Percentiles rank a stretch among this genome's conserved stretches.
Conservation (phyloP, 441 rosid species). For the Hypseocharis bilobata region DNA sequence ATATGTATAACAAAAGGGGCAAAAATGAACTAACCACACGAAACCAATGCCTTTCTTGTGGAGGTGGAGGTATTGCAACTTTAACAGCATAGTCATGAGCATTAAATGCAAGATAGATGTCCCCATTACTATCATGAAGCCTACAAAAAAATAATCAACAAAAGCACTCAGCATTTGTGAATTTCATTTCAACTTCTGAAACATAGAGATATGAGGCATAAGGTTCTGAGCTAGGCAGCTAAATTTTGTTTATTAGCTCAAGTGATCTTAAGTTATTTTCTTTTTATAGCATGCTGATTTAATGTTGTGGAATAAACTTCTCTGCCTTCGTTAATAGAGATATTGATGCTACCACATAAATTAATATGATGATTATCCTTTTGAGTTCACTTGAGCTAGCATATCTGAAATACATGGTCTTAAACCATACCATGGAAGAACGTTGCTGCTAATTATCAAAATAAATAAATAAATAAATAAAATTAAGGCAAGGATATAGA, state of each 20-base stretch:
- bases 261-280: neutral
- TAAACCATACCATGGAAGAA: too few relatives aligned
- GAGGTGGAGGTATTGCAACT: constrained; percentile 55
- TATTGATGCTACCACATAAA: too few relatives aligned
- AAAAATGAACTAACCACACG: constrained; percentile 59
- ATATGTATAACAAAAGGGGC: neutral
- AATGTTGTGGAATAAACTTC: too few relatives aligned
- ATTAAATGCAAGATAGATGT: constrained; percentile 65
- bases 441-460: too few relatives aligned
- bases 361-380: too few relatives aligned
- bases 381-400: too few relatives aligned
- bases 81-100: constrained; percentile 59
- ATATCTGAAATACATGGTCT: too few relatives aligned
- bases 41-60: constrained; percentile 47
- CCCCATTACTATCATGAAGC: constrained; percentile 53
- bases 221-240: neutral
- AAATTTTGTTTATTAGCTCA: neutral
- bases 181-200: neutral
- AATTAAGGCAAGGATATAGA: too few relatives aligned
- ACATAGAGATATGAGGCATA: neutral
- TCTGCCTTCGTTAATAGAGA: too few relatives aligned
- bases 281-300: neutral
- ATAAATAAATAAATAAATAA: too few relatives aligned
- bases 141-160: constrained; percentile 32
- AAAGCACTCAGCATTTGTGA: neutral